Conservation (phyloP, 176 grass and related monocot species). For the Tillandsia leiboldiana region DNA sequence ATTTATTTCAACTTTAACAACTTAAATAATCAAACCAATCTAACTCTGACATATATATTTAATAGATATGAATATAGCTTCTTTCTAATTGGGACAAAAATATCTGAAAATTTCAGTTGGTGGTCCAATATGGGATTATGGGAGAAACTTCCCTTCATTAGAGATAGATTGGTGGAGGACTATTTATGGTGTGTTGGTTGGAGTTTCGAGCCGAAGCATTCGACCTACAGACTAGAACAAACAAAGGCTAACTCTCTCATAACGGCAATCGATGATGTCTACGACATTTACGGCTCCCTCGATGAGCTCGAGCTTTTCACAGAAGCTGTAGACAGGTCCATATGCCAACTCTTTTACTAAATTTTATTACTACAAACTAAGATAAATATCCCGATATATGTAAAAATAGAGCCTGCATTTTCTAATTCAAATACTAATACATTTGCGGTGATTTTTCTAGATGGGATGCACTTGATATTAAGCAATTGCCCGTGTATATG, state of each 20-base stretch:
- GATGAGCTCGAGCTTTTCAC: conserved; percentile 32
- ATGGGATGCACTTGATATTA: conserved; percentile 18
- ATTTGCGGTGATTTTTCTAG: neutral
- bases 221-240: neutral
- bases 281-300: conserved; percentile 20
- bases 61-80: neutral
- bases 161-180: conserved; percentile 17
- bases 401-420: neutral
- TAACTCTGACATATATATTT: neutral
- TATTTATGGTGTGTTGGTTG: conserved; percentile 2
- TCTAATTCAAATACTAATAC: neutral
- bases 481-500: conserved; percentile 14
- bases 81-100: neutral
- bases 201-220: conserved; percentile 6
- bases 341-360: neutral
- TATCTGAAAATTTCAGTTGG: conserved; percentile 11
- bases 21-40: neutral
- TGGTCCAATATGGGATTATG: conserved; percentile 14
- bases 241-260: neutral
- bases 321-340: conserved; percentile 9
- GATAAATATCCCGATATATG: no score
- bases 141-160: conserved; percentile 13
- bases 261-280: conserved; percentile 18
- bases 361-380: no score
- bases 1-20: neutral